Conservation (phyloP, 2,329 filamentous ascomycete species). For the Aspergillus quadricinctus region DNA sequence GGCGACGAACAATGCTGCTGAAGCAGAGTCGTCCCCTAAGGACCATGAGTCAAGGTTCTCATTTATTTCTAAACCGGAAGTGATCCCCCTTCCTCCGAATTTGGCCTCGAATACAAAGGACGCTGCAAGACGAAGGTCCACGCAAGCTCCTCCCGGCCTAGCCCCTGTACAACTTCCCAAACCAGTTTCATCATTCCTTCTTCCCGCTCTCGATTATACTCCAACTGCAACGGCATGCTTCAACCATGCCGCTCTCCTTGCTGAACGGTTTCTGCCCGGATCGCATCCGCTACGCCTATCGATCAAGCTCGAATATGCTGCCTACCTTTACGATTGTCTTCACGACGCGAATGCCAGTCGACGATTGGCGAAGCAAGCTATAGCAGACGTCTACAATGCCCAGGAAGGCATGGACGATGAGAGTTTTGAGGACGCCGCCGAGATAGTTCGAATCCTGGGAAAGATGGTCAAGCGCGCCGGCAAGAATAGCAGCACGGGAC, state of each 20-base stretch:
- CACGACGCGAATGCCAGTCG: conserved; percentile 75
- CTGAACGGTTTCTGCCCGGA: conserved; percentile 72
- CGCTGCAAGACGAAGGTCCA: conserved; percentile 5
- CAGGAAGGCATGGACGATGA: conserved; percentile 92
- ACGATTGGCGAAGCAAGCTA: conserved; percentile 72
- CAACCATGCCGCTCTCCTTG: conserved; percentile 67
- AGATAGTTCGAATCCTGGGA: conserved; percentile 78
- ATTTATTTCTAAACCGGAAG: conserved; percentile 14
- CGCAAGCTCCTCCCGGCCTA: conserved; percentile 34
- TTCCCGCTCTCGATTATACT: conserved; percentile 76
- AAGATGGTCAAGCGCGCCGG: conserved; percentile 79
- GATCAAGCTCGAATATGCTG: conserved; percentile 85
- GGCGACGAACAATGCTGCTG: conserved; percentile 25
- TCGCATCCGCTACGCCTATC: conserved; percentile 86
- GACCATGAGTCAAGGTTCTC: conserved; percentile 13
- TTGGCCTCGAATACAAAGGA: background rate
- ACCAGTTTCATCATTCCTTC: conserved; percentile 65
- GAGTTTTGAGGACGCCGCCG: conserved; percentile 87
- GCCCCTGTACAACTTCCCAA: conserved; percentile 27
- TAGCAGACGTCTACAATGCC: conserved; percentile 86
- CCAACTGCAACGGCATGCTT: conserved; percentile 80
- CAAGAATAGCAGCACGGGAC: conserved; percentile 33
- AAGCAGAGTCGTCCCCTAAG: conserved; percentile 19
- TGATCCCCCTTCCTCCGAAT: conserved; percentile 8
- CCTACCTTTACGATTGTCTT: conserved; percentile 89